Conservation (phyloP, 306 rosid genomes). For the Prunus persica region Prunus_persica_NCBIv2 NC_034015.1:334001-334500, state of each 20-base stretch:
- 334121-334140: background rate
- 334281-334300: constrained; percentile 22
- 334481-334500: no score
- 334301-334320: constrained; percentile 65
- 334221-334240: no score
- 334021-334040: background rate
- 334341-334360: constrained; percentile 73
- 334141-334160: background rate
- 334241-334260: no score
- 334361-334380: constrained; percentile 64
- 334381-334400: constrained; percentile 39
- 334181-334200: background rate
- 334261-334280: no score
- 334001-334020: background rate
- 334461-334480: no score
- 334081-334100: background rate
- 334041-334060: background rate
- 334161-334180: background rate
- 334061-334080: background rate
- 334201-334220: no score
- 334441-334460: no score
- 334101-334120: no score
- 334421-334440: no score
- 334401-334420: no score
- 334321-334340: constrained; percentile 71